Percentiles rank a stretch among this genome's conserved stretches.
Evolutionary conservation across 108 stramenopile genomes (phyloP).

Genomic region (Halocafeteria seosinensis): DNA sequence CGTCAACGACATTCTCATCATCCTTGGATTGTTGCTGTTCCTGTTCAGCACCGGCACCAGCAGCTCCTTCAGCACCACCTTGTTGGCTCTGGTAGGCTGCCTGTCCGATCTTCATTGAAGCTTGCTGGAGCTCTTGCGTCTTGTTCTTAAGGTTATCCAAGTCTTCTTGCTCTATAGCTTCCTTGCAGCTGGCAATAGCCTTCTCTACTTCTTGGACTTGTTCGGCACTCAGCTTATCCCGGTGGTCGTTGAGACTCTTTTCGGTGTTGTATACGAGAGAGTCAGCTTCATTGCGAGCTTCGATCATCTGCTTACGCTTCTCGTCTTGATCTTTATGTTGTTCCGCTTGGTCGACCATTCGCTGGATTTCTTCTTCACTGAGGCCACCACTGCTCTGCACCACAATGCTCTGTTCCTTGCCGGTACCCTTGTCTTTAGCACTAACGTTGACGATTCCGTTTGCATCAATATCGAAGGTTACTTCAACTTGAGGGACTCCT

Average conservation of each 20-base stretch:
- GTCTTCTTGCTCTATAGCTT: constrained; percentile 69
- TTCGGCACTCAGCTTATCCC: constrained; percentile 74
- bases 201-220: constrained; percentile 67
- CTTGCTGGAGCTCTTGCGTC: constrained; percentile 68
- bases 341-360: constrained; percentile 98
- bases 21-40: constrained; percentile 53
- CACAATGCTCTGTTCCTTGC: constrained; percentile 91
- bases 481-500: constrained; percentile 97
- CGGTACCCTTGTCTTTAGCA: constrained; percentile 97
- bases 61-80: constrained; percentile 26
- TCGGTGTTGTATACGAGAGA: constrained; percentile 65
- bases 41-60: constrained; percentile 56
- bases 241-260: constrained; percentile 62
- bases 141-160: constrained; percentile 64
- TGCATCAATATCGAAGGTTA: constrained; percentile 97
- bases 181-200: constrained; percentile 61
- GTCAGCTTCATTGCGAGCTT: constrained; percentile 90
- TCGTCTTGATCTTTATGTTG: constrained; percentile 81
- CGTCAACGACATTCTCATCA: constrained; percentile 38
- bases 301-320: constrained; percentile 68
- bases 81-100: constrained; percentile 75
- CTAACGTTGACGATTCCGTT: constrained; percentile 93
- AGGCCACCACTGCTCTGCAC: constrained; percentile 85
- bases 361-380: constrained; percentile 88
- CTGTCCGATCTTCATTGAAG: constrained; percentile 94